phyloP scores from a whole-genome alignment of 2,329 filamentous ascomycete genomes.

The Cercospora brassicicola region DNA sequence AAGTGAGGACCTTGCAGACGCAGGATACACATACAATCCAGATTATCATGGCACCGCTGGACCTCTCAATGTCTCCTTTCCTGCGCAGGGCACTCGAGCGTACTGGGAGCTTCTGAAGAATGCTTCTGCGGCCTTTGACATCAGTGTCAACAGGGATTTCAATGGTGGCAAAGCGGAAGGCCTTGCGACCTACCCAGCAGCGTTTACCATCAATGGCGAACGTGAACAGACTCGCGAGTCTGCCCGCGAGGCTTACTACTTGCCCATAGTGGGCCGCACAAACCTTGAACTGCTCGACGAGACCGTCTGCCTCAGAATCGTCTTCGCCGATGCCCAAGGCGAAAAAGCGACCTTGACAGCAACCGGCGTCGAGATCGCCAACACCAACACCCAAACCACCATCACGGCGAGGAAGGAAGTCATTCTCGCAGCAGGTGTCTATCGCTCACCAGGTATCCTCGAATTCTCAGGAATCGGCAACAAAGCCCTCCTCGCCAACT shows the following conservation, averaged over 20 bases:
- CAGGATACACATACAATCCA: slow-evolving; percentile 9
- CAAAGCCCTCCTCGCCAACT: slow-evolving; percentile 47
- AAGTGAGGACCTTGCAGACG: slow-evolving; percentile 2
- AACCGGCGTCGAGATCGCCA: slow-evolving; percentile 44
- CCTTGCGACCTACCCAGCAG: slow-evolving; percentile 43
- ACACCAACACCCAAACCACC: slow-evolving; percentile 42
- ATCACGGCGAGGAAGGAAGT: slow-evolving; percentile 32
- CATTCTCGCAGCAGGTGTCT: slow-evolving; percentile 49
- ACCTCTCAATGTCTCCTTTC: slow-evolving; percentile 22
- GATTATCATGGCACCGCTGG: slow-evolving; percentile 21
- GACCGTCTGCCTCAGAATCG: slow-evolving; percentile 33
- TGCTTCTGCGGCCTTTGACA: slow-evolving; percentile 39
- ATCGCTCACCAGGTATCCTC: slow-evolving; percentile 56
- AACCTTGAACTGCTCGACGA: slow-evolving; percentile 51
- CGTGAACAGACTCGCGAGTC: slow-evolving; percentile 46
- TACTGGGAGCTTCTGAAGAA: slow-evolving; percentile 37
- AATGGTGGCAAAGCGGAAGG: slow-evolving; percentile 49
- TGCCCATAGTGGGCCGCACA: slow-evolving; percentile 42
- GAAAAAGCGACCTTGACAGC: slow-evolving; percentile 60
- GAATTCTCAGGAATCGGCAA: slow-evolving; percentile 63
- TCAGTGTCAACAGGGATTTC: slow-evolving; percentile 45
- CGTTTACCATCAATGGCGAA: slow-evolving; percentile 42
- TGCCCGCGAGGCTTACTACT: slow-evolving; percentile 52
- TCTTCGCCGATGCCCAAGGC: slow-evolving; percentile 45
- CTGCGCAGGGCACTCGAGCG: slow-evolving; percentile 11